Base-by-base conservation (phyloP, 352 stramenopile species). In the Phytophthora pinifolia region DNA sequence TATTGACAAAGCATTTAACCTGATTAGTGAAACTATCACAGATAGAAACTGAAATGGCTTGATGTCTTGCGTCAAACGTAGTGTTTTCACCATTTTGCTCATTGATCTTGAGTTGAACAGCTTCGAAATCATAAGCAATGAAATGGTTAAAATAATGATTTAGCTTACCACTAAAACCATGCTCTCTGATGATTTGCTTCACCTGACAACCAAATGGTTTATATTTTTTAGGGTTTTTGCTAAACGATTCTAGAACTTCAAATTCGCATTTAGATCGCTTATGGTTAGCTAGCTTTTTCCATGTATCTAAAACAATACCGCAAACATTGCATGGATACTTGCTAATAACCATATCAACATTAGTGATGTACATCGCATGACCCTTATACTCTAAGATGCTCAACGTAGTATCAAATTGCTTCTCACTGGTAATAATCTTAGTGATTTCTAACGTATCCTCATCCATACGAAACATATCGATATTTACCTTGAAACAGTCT, bases 81-180 rank as follows among this genome's bases (percentile, higher is more conserved):
- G n/a, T n/a, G n/a, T n/a, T n/a, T n/a, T n/a, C n/a, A n/a, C n/a
- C n/a, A n/a, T n/a, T n/a, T n/a, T n/a, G n/a, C n/a, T n/a, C n/a
- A n/a, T n/a, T n/a, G n/a, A n/a, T n/a, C n/a, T n/a, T n/a, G n/a
- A n/a, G n/a, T n/a, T n/a, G n/a, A n/a, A 51, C 18, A 18, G 44
- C 44, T n/a, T 51, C 44, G 20, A 51, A 42, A 14, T 51, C 44
- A 42, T 51, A 62, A 1, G 59, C 51, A 15, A 67, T 55, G 33
- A 63, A 67, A 31, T 62, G 59, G 14, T 63, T 52, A 31, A 36
- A n/a, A 4, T 55, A 63, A n/a, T 48, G 59, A 0, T 49, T 20
- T 1, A 58, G 13, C 18, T 52, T 32, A n/a, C n/a, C n/a, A 10
- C 55, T 55, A 1, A 46, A 35, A 8, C 9, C 17, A 15, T 59